Percentiles rank a stretch among this genome's conserved stretches.
phyloP scores from a whole-genome alignment of 208 protist species.

The Leishmania tarentolae region DNA sequence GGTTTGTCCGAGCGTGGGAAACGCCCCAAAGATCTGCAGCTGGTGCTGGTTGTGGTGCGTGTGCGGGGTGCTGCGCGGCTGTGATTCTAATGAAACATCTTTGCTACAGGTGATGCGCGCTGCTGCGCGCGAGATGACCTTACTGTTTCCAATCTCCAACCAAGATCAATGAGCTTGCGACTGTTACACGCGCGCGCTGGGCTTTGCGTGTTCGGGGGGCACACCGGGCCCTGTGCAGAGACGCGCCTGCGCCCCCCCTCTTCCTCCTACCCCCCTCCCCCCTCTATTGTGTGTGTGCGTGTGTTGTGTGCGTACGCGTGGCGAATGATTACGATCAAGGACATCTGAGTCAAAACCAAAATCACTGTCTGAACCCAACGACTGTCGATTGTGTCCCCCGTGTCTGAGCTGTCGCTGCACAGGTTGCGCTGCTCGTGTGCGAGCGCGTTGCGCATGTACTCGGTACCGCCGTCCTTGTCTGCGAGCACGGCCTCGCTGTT shows the following conservation, averaged over 20 bases:
- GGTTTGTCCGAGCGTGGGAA: constrained; percentile 53
- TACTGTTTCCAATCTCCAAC: constrained; percentile 37
- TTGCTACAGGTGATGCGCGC: constrained; percentile 47
- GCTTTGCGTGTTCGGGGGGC: not conserved
- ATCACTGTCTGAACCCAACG: constrained; percentile 17
- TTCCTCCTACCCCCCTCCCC: not conserved
- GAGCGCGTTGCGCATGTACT: not conserved
- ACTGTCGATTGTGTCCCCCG: constrained; percentile 40
- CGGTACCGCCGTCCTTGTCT: not conserved
- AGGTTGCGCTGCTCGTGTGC: not conserved
- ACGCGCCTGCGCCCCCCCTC: not conserved
- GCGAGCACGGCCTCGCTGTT: not conserved
- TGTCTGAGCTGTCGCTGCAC: constrained; percentile 29
- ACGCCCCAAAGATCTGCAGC: constrained; percentile 45
- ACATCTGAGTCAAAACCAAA: constrained; percentile 36
- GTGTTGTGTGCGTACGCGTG: constrained; percentile 3
- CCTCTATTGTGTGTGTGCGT: not conserved
- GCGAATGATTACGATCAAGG: constrained; percentile 36
- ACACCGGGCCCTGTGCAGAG: not conserved
- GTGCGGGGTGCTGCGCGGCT: constrained; percentile 1
- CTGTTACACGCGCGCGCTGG: not conserved
- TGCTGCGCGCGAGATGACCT: constrained; percentile 40
- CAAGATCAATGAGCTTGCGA: constrained; percentile 51
- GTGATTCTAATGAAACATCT: constrained; percentile 51
- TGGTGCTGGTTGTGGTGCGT: not conserved